Evolutionary conservation across 2,329 filamentous ascomycete species (phyloP), one percentile per base, ranked within the genome.

Genomic region (Hysterium pulicare): DNA sequence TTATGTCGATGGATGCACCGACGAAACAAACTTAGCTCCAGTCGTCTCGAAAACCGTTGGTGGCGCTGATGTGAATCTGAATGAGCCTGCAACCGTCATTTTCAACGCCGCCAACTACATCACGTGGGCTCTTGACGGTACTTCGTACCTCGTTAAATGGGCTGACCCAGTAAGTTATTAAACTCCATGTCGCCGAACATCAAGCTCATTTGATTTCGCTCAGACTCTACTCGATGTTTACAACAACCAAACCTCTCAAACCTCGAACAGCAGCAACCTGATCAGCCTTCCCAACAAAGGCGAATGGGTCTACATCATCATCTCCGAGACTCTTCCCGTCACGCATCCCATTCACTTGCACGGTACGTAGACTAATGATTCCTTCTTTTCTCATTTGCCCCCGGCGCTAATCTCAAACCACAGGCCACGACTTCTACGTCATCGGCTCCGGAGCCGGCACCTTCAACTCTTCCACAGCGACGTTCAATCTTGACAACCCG

Each of bases 71-170:
- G 20, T 57, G n/a, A n/a, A n/a, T n/a, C n/a, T 7, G 48, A 47
- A 9, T 61, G 64, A 43, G 43, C 57, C 7, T 54, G 68, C 42
- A 51, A 49, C n/a, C 8, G 59, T 66, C 4, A 47, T 51, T 3
- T 58, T 69, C 4, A 64, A 56, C 20, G 43, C 37, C 28, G 64
- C 68, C 19, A 62, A 55, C 16, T 49, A 71, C 8, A 69, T 64
- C 59, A 61, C 65, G 10, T 73, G 69, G 70, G 62, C 57, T 33
- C 51, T 72, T 8, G 64, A 64, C 42, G 66, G 62, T 45, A 68
- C 61, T 1, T 65, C 63, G 13, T 67, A 72, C 57, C 31, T 58
- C 1, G 55, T 62, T 5, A 54, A 69, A 5, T 72, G 66, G 63
- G 49, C 41, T 3, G 51, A 71, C 35, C 69, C 70, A 8, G n/a